Evolutionary conservation across 441 rosid genomes (phyloP).

Genomic region (Syzygium malaccense): DNA sequence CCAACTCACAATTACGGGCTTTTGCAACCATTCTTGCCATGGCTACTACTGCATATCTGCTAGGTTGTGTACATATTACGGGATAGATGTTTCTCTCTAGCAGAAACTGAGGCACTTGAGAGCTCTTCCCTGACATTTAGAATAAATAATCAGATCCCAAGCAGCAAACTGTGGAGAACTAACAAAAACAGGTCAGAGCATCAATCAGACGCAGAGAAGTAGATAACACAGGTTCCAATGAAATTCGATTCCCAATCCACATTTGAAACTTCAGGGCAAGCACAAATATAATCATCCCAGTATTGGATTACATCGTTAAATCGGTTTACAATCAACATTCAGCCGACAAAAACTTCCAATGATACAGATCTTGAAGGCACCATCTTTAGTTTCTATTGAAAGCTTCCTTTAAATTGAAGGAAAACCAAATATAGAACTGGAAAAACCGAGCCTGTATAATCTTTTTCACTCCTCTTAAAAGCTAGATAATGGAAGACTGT

Average conservation of each 20-base stretch:
- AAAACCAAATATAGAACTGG: background rate
- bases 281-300: background rate
- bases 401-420: background rate
- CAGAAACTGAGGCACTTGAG: constrained; percentile 93
- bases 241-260: background rate
- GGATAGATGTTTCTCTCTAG: constrained; percentile 69
- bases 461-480: background rate
- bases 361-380: background rate
- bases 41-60: constrained; percentile 93
- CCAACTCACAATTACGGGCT: constrained; percentile 73
- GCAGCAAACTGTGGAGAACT: background rate
- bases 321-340: background rate
- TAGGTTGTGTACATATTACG: constrained; percentile 73
- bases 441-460: background rate
- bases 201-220: background rate
- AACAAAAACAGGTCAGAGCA: background rate
- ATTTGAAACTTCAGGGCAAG: background rate
- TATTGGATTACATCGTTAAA: background rate
- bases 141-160: background rate
- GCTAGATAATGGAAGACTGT: background rate
- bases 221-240: background rate
- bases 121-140: constrained; percentile 73
- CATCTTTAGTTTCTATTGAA: background rate
- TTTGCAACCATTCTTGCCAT: constrained; percentile 91
- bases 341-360: background rate